These are phyloP conservation scores for Exophiala calicioides DNA, from an alignment of 2,329 filamentous ascomycete species.

Conservation along the genomic window DNA sequence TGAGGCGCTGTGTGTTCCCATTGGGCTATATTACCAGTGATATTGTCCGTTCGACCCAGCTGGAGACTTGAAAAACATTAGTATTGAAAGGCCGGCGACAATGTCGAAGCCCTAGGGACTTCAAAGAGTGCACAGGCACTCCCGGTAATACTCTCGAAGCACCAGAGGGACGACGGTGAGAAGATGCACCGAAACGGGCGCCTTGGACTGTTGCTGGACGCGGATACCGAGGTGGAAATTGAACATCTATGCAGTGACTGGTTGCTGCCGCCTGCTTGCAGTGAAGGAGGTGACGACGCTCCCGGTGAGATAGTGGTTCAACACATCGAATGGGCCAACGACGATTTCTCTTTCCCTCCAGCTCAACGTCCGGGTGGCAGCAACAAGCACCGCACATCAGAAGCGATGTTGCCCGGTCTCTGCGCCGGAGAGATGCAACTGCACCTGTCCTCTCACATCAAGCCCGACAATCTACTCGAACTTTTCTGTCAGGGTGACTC, in stretches of 20 bases:
- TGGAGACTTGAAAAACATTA: too few species aligned
- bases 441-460: neutral
- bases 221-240: constrained; percentile 7
- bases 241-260: constrained; percentile 5
- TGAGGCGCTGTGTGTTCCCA: too few species aligned
- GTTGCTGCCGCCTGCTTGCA: constrained; percentile 9
- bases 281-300: neutral
- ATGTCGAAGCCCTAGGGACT: too few species aligned
- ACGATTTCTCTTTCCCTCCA: neutral
- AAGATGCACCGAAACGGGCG: constrained; percentile 7
- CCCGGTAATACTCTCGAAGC: too few species aligned
- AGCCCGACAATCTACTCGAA: too few species aligned
- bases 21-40: too few species aligned
- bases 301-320: constrained; percentile 2
- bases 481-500: too few species aligned
- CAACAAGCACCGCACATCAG: neutral
- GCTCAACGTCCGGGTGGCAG: neutral
- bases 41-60: too few species aligned
- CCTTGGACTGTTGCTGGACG: constrained; percentile 9
- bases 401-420: neutral
- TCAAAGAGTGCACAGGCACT: too few species aligned
- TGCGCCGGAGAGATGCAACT: neutral
- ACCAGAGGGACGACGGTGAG: neutral
- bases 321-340: constrained; percentile 1
- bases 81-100: too few species aligned